These are phyloP conservation scores for Quambalaria eucalypti DNA, from an alignment of 1,284 basidiomycete species.

Conservation along the genomic window DNA sequence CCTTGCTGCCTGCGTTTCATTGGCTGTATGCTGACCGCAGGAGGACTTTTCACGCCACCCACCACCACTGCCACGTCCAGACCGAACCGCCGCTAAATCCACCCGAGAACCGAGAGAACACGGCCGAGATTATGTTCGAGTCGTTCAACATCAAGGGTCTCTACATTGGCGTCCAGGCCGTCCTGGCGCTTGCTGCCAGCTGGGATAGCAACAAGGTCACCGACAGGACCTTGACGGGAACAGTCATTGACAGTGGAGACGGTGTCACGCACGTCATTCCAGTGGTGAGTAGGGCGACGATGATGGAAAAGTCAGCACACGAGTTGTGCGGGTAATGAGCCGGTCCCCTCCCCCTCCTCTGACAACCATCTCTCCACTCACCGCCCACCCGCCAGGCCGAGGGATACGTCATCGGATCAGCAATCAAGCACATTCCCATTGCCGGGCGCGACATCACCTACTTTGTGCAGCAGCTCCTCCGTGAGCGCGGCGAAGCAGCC, in stretches of 20 bases:
- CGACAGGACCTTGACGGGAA: constrained; percentile 89
- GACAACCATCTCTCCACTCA: neutral
- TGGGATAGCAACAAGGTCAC: constrained; percentile 90
- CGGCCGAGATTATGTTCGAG: constrained; percentile 99
- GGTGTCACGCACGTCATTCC: constrained; percentile 97
- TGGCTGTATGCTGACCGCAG: neutral
- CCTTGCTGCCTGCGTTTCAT: too few species aligned
- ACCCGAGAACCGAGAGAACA: constrained; percentile 97
- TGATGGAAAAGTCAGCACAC: too few species aligned
- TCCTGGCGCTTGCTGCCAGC: constrained; percentile 94
- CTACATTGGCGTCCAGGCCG: constrained; percentile 97
- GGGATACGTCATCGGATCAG: constrained; percentile 96
- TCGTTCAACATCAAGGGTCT: constrained; percentile 96
- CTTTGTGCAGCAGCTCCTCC: constrained; percentile 90
- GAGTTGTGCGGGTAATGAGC: neutral
- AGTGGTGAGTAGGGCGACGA: too few species aligned
- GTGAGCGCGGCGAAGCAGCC: constrained; percentile 85
- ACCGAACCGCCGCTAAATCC: constrained; percentile 97
- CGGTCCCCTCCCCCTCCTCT: neutral
- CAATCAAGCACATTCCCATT: constrained; percentile 98
- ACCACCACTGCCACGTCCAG: neutral
- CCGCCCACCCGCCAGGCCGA: too few species aligned
- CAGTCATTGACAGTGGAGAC: constrained; percentile 96
- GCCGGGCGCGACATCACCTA: constrained; percentile 94
- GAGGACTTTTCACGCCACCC: neutral